Evolutionary conservation across 805 yeast species (phyloP), one percentile per base, ranked within the genome.

Genomic region (Lachancea cidri): DNA sequence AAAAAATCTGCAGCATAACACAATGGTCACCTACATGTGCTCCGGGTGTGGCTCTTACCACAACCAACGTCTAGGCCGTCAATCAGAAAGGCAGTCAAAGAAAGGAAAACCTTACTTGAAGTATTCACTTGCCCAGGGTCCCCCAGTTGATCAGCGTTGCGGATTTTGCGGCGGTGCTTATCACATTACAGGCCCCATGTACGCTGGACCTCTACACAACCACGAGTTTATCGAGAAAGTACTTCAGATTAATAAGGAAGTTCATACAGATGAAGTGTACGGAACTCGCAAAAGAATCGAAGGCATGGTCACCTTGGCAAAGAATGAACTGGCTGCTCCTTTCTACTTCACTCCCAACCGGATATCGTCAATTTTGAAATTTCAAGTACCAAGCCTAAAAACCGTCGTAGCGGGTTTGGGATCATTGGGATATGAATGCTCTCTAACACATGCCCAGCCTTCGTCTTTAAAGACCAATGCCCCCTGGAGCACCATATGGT

Each of bases 131-230:
- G 79, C 87, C 1, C 76, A 72, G 47, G 85, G 84, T 3, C 81
- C 82, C 0, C 73, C 79, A 3, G 72, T 80, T 2, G 77, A 80
- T 8, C 64, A 73, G 6, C 57, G 69, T 32, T 93, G 98, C 65
- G 57, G 70, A 19, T 80, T 71, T 60, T 93, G 98, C 66, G 72
- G 69, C 44, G 61, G 63, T 30, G 72, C 77, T 2, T 76, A 77
- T 60, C 95, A 86, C 58, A 59, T 93, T 27, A 88, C 91, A 5
- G 99, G 99, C 3, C 99, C 99, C 45, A 85, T 93, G 96, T 93
- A 95, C 85, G 88, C 80, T 8, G 95, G 88, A 0, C 69, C 73
- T 5, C 62, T 93, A 43, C 98, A 91, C 55, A 74, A 83, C 55
- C 58, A 61, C 18, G 77, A 73, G 15, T 93, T 91, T 54, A 70